Evolutionary conservation across 148 eudicot genomes (phyloP), one percentile per base, ranked within the genome.

Genomic region (Cornus suecica): DNA sequence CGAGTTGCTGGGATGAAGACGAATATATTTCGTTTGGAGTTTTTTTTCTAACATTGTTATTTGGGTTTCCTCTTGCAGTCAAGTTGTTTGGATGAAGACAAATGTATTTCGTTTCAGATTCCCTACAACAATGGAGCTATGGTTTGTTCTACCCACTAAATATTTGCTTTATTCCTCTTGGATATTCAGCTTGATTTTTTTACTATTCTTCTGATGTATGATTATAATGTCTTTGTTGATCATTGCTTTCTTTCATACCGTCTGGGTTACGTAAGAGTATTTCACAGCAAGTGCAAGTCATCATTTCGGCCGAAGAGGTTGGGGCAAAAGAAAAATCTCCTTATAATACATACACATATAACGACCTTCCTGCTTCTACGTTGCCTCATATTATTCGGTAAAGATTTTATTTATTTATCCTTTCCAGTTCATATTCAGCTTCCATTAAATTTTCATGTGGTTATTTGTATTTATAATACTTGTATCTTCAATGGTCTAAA

Each of bases 261-360:
- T 45, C 74, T 80, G 66, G 37, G 22, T 79, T 78, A 60, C 26
- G 34, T 70, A 76, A 94, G 99, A 76, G 66, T 58, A 71, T 80
- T 51, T 67, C 84, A 75, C 88, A 80, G 76, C 94, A 88, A 81
- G 81, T 91, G 61, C 92, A 87, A 81, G 92, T 94, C 71, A 65
- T 68, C 67, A 85, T 94, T 71, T 83, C 90, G 27, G 96, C 96
- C 54, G 91, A 88, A 77, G 96, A 89, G 82, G 73, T 80, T 72
- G 96, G 97, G 68, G 89, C 90, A 9, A 92, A 76, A 77, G 94
- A 92, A 72, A 92, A 78, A 80, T 84, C 89, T 63, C 83, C 87
- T 26, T 90, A 90, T 74, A 86, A 87, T 86, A 84, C 87, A 70
- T 86, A 79, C 76, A 81, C 88, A 71, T 88, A 85, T 77, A 87